Evolutionary conservation across 139 green algal species (phyloP).

Genomic region (Edaphochlamys debaryana): DNA sequence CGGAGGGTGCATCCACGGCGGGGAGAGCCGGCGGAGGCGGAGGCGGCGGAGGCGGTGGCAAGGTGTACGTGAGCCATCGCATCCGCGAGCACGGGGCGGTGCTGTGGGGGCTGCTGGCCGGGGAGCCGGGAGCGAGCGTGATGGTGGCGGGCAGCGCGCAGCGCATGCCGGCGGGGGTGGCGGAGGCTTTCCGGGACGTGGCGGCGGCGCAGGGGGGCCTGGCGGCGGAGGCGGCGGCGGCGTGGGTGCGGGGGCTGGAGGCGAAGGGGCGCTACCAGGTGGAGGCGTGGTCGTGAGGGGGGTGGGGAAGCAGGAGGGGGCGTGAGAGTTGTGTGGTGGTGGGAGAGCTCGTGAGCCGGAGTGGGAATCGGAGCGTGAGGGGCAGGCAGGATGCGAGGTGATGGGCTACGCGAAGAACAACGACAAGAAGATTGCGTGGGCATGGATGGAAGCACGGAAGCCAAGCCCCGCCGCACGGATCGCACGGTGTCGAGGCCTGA

Average conservation of each 20-base stretch:
- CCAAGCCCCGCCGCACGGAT: too few species aligned
- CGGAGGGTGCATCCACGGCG: neutral
- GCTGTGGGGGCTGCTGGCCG: constrained; percentile 74
- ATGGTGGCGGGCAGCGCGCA: constrained; percentile 83
- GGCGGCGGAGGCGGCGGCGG: constrained; percentile 52
- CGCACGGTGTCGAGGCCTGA: too few species aligned
- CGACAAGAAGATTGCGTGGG: too few species aligned
- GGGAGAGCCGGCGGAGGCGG: neutral
- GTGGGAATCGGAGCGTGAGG: too few species aligned
- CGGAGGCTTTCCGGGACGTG: constrained; percentile 73
- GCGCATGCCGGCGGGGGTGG: constrained; percentile 83
- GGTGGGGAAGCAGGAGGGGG: neutral
- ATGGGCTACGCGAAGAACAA: too few species aligned
- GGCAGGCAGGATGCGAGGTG: too few species aligned
- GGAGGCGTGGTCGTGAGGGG: constrained; percentile 90
- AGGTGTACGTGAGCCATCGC: constrained; percentile 89
- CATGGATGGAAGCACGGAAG: too few species aligned
- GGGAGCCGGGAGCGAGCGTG: constrained; percentile 64
- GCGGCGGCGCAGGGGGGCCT: constrained; percentile 65
- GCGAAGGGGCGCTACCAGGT: constrained; percentile 77
- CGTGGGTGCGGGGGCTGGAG: constrained; percentile 77
- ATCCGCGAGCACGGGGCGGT: constrained; percentile 66
- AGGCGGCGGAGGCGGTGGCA: neutral
- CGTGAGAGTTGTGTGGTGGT: neutral
- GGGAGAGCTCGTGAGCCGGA: too few species aligned